phyloP scores from a whole-genome alignment of 2,329 filamentous ascomycete genomes.

The Xylariaceae sp. region DNA sequence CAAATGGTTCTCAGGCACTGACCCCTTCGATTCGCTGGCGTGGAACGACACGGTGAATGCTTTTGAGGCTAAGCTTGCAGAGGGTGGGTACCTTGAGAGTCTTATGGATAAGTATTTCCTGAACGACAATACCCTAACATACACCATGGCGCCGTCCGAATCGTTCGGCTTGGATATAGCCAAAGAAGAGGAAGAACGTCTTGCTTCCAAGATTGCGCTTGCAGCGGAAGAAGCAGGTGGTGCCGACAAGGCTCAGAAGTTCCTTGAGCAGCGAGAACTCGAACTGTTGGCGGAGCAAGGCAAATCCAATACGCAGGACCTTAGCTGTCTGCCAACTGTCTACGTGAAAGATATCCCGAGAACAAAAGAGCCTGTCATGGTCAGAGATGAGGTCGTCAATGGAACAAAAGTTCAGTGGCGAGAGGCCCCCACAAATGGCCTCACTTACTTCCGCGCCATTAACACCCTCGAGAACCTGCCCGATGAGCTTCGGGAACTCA shows the following conservation, averaged over 20 bases:
- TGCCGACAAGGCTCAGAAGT: conserved; percentile 65
- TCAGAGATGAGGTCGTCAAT: conserved; percentile 63
- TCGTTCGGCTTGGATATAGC: conserved; percentile 71
- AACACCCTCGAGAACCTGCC: conserved; percentile 76
- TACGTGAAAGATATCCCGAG: conserved; percentile 86
- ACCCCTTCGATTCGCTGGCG: conserved; percentile 84
- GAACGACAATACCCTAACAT: conserved; percentile 80
- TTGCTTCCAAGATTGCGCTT: conserved; percentile 70
- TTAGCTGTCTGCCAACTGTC: conserved; percentile 84
- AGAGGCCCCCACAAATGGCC: conserved; percentile 87
- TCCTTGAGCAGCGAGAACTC: conserved; percentile 73
- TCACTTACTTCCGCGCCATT: conserved; percentile 93
- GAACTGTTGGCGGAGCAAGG: conserved; percentile 78
- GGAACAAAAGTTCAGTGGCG: conserved; percentile 79
- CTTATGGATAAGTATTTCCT: conserved; percentile 87
- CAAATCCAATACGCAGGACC: conserved; percentile 76
- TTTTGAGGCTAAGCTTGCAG: conserved; percentile 73
- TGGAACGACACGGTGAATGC: conserved; percentile 86
- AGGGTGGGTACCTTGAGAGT: conserved; percentile 76
- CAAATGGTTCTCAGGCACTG: conserved; percentile 91
- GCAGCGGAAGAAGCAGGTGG: conserved; percentile 65
- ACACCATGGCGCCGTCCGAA: conserved; percentile 87
- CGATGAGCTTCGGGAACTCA: conserved; percentile 75
- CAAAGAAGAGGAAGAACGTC: conserved; percentile 69
- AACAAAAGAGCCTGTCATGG: conserved; percentile 56